Evolutionary conservation across 2,329 filamentous ascomycete species (phyloP).

Genomic region (Plectosphaerella cucumerina): DNA sequence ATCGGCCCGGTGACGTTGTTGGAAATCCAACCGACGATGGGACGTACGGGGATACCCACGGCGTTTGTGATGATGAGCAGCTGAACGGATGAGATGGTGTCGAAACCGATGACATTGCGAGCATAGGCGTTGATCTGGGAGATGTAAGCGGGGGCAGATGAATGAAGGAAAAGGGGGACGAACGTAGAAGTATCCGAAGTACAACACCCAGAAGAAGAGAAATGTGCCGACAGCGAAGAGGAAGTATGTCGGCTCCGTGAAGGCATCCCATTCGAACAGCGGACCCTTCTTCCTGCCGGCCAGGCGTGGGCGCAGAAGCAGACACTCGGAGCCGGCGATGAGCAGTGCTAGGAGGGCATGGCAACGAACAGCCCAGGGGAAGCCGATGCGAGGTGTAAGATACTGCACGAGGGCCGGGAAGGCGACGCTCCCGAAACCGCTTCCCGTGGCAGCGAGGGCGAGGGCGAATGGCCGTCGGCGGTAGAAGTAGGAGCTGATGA

Average conservation of each 20-base stretch:
- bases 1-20: slow-evolving; percentile 50
- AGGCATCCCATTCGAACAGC: slow-evolving; percentile 45
- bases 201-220: slow-evolving; percentile 42
- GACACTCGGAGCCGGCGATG: slow-evolving; percentile 30
- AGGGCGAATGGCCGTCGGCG: slow-evolving; percentile 56
- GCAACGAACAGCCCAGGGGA: slow-evolving; percentile 60
- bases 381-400: slow-evolving; percentile 56
- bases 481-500: slow-evolving; percentile 58
- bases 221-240: slow-evolving; percentile 29
- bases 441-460: slow-evolving; percentile 55
- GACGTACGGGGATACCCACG: slow-evolving; percentile 50
- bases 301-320: slow-evolving; percentile 42
- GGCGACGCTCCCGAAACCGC: slow-evolving; percentile 57
- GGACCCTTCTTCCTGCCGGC: slow-evolving; percentile 44
- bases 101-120: slow-evolving; percentile 36
- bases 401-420: slow-evolving; percentile 56
- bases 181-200: slow-evolving; percentile 45
- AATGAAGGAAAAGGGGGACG: slow-evolving; percentile 8
- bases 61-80: slow-evolving; percentile 58
- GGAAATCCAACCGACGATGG: slow-evolving; percentile 51
- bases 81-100: slow-evolving; percentile 46
- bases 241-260: slow-evolving; percentile 42
- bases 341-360: slow-evolving; percentile 57
- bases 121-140: slow-evolving; percentile 32
- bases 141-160: neutral